These are phyloP conservation scores for Aspergillus transmontanensis DNA, from an alignment of 2,329 filamentous ascomycete genomes.

Conservation along the genomic window DNA sequence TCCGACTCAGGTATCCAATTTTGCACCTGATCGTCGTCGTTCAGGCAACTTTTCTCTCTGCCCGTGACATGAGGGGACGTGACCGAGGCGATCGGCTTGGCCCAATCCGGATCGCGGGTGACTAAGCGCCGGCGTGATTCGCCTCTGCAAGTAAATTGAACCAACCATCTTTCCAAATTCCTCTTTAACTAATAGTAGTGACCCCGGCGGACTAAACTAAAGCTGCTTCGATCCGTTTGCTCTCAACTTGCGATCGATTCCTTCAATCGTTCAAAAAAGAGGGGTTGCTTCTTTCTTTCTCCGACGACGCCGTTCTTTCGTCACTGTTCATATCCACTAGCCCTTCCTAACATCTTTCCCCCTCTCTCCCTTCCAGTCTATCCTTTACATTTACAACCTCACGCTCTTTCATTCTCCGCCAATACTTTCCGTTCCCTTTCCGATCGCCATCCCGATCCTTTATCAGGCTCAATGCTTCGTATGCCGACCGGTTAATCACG, in stretches of 20 bases:
- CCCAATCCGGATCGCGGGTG: constrained; percentile 8
- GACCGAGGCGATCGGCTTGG: constrained; percentile 7
- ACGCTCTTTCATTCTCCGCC: constrained; percentile 5
- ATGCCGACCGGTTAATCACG: constrained; percentile 19
- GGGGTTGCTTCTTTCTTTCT: constrained; percentile 6
- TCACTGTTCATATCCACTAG: not conserved
- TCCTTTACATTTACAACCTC: constrained; percentile 9
- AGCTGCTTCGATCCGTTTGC: not conserved
- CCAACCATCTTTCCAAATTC: constrained; percentile 1
- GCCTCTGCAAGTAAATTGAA: constrained; percentile 2
- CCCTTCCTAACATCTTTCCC: not conserved
- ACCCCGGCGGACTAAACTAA: constrained; percentile 3
- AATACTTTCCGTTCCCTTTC: constrained; percentile 12
- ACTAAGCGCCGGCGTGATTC: constrained; percentile 7
- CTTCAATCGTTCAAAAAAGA: constrained; percentile 11
- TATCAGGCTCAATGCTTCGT: constrained; percentile 20
- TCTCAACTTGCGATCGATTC: not conserved
- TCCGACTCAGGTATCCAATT: not conserved
- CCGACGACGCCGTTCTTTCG: constrained; percentile 9
- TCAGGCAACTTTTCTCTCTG: not conserved
- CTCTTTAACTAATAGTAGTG: not conserved
- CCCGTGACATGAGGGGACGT: constrained; percentile 1
- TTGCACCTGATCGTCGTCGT: not conserved
- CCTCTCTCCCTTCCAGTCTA: constrained; percentile 9
- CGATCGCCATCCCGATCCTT: constrained; percentile 7